Evolutionary conservation across 2,329 filamentous ascomycete genomes (phyloP), one percentile per base, ranked within the genome.

Genomic region (Cordyceps cicadae): DNA sequence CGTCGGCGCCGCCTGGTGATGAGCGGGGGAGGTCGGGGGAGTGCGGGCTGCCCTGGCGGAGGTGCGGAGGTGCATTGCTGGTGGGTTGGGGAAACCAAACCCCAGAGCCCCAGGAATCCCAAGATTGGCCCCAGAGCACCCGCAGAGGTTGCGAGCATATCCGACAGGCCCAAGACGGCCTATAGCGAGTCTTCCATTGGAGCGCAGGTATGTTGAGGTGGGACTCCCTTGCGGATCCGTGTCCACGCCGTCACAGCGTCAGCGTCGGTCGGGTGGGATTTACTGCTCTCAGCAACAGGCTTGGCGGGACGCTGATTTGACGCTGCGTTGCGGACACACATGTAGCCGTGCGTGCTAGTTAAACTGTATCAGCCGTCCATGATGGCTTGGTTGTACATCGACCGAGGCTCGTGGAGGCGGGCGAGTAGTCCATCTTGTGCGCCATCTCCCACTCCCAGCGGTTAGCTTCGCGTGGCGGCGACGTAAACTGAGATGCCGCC

Each of bases 1-100:
- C 4, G 24, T 24, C 24, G 24, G 8, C 21, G 48, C 37, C 34
- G 46, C 37, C 17, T 26, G 50, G 51, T 21, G 32, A 60, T 41
- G 50, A 32, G 57, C 57, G 50, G 57, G 57, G 58, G 32, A 60
- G 51, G 58, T 49, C 58, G 58, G 43, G 50, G 50, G 50, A 60
- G 50, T 48, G 58, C 50, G 39, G 58, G 57, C 29, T 54, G 57
- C 41, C 34, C 32, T 51, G 48, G n/a, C n/a, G n/a, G 17, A 34
- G 57, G 58, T 54, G 58, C 41, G 7, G 24, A 24, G 24, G 24
- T 24, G 24, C 24, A 46, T 37, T 52, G 49, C 4, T 46, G 39
- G 26, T 59, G 57, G 57, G 49, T 59, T 59, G 57, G 57, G 57
- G 57, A 52, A 51, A 32, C 46, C 32, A 52, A 51, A 32, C 46